These are phyloP conservation scores for Mycena galopus DNA, from an alignment of 768 basidiomycete species.

Conservation along the genomic window DNA sequence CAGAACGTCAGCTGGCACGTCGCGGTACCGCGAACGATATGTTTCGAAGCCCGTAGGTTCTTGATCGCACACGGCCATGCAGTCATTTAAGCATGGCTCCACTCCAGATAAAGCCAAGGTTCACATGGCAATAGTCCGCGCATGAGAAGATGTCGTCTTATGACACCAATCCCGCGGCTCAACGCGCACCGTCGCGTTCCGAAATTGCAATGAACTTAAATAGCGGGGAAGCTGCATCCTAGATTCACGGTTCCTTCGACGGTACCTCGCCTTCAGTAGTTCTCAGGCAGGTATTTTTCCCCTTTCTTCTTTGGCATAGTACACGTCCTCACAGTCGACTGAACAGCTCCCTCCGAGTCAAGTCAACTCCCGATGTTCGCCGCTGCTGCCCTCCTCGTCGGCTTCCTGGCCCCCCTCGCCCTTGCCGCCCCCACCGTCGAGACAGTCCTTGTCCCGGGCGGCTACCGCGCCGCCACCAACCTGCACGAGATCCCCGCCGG, in stretches of 20 bases:
- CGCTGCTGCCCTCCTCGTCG: slow-evolving; percentile 14
- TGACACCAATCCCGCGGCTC: not conserved
- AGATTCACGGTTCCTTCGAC: slow-evolving; percentile 1
- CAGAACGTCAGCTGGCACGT: not conserved
- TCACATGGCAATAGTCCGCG: not conserved
- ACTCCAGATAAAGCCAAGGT: not conserved
- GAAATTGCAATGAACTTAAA: too few relatives aligned
- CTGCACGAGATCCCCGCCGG: slow-evolving; percentile 31
- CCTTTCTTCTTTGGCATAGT: not conserved
- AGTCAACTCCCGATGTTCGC: slow-evolving; percentile 7
- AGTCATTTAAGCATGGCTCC: not conserved
- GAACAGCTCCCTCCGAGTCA: too few relatives aligned
- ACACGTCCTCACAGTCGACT: not conserved
- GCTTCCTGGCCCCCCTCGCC: slow-evolving; percentile 6
- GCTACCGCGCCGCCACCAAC: slow-evolving; percentile 8
- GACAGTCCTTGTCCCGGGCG: slow-evolving; percentile 19
- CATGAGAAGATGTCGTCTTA: not conserved
- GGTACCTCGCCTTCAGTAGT: not conserved
- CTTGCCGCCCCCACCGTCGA: slow-evolving; percentile 13
- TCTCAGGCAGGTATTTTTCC: not conserved
- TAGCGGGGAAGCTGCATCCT: not conserved
- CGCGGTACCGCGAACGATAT: not conserved
- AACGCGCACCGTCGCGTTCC: not conserved
- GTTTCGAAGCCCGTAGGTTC: not conserved
- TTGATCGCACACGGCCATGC: not conserved